Evolutionary conservation across 768 basidiomycete species (phyloP).

Genomic region (Ramaria sp.): DNA sequence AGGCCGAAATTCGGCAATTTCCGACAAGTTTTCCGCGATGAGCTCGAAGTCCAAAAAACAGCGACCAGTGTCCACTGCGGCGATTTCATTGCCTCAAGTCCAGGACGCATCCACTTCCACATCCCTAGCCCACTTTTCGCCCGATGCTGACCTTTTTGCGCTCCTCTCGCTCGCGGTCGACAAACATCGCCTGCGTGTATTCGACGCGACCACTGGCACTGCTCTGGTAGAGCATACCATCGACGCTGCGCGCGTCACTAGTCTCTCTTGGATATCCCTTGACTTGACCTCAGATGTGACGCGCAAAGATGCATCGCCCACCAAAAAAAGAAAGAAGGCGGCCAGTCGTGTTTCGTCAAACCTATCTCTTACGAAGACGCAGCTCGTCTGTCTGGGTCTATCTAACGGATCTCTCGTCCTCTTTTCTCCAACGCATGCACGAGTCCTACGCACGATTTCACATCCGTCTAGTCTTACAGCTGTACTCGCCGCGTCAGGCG

Average conservation of each 20-base stretch:
- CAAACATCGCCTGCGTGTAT: slow-evolving; percentile 61
- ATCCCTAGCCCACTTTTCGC: slow-evolving; percentile 48
- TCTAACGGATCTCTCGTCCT: slow-evolving; percentile 48
- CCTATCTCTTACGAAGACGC: slow-evolving; percentile 21
- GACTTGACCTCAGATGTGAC: slow-evolving; percentile 22
- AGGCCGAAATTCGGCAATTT: not conserved
- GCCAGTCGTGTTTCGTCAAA: slow-evolving; percentile 17
- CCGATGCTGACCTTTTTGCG: slow-evolving; percentile 44
- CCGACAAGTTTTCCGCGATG: slow-evolving; percentile 1
- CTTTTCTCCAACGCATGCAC: slow-evolving; percentile 53
- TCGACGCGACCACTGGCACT: slow-evolving; percentile 44
- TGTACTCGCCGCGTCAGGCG: slow-evolving; percentile 36
- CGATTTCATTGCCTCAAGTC: slow-evolving; percentile 45
- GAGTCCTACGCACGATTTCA: slow-evolving; percentile 42
- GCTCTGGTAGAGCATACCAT: slow-evolving; percentile 48
- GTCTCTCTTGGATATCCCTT: slow-evolving; percentile 40
- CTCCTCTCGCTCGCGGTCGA: slow-evolving; percentile 56
- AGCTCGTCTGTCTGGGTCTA: slow-evolving; percentile 47
- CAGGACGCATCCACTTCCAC: slow-evolving; percentile 34
- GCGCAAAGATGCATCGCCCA: slow-evolving; percentile 38
- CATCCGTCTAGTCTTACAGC: slow-evolving; percentile 44
- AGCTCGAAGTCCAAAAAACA: slow-evolving; percentile 2
- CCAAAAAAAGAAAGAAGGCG: slow-evolving; percentile 29
- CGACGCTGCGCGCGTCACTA: slow-evolving; percentile 43
- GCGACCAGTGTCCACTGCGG: slow-evolving; percentile 42